phyloP scores from a whole-genome alignment of 2,329 filamentous ascomycete species.

The Colletotrichum cuscutae region DNA sequence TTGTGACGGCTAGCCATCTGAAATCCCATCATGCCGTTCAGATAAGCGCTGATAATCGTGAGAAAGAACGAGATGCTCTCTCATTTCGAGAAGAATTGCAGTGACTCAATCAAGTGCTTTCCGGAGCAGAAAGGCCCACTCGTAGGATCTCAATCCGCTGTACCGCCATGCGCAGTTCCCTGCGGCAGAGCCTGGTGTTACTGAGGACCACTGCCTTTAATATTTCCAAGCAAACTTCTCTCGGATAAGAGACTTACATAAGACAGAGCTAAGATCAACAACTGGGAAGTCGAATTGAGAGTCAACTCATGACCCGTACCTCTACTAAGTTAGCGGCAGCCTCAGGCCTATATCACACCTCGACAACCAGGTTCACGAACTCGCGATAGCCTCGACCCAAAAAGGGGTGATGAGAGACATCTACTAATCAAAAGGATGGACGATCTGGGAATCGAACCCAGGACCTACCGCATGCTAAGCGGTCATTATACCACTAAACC shows the following conservation, averaged over 20 bases:
- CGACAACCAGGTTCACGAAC: too few relatives aligned
- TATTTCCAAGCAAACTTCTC: too few relatives aligned
- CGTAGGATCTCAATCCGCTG: too few relatives aligned
- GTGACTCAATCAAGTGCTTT: too few relatives aligned
- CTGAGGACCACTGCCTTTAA: too few relatives aligned
- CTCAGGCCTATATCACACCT: not conserved
- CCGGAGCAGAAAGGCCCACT: too few relatives aligned
- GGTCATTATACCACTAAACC: slow-evolving; percentile 33
- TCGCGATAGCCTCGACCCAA: not conserved
- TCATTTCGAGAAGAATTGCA: too few relatives aligned
- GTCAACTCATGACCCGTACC: not conserved
- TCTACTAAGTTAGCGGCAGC: not conserved
- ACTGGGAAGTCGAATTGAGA: too few relatives aligned
- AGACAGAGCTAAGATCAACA: too few relatives aligned
- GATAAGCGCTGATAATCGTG: not conserved
- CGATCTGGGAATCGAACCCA: slow-evolving; percentile 33
- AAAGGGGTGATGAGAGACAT: not conserved
- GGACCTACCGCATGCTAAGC: slow-evolving; percentile 34
- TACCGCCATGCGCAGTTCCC: too few relatives aligned
- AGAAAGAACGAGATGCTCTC: not conserved
- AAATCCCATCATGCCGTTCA: not conserved
- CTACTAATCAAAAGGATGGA: slow-evolving; percentile 5
- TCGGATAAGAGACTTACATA: too few relatives aligned
- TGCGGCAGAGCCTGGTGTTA: too few relatives aligned
- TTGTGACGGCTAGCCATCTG: not conserved